Evolutionary conservation across 2,329 filamentous ascomycete species (phyloP).

Genomic region (Atkinsonella texensis): DNA sequence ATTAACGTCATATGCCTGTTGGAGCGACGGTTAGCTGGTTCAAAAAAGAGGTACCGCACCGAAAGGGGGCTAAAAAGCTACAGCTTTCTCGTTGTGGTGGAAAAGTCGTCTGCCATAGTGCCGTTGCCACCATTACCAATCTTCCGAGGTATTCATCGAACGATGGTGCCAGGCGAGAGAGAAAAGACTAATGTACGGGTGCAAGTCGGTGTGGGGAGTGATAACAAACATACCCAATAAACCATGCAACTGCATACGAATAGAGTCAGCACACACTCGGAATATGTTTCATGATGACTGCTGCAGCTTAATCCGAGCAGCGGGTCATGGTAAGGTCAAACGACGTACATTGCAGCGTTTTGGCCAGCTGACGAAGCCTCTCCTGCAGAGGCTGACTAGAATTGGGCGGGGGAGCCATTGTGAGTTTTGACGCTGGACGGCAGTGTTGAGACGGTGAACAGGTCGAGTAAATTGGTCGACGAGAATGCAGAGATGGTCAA

Average conservation of each 20-base stretch:
- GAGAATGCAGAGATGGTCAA: background rate
- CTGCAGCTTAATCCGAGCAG: background rate
- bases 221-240: slow-evolving; percentile 55
- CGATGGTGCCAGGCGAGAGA: background rate
- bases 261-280: slow-evolving; percentile 20
- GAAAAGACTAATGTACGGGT: background rate
- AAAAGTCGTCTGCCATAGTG: too few relatives aligned
- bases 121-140: too few relatives aligned
- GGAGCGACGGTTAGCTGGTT: slow-evolving; percentile 9
- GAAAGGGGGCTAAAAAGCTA: too few relatives aligned
- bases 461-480: background rate
- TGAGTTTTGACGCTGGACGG: background rate
- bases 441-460: background rate
- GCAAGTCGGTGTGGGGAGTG: slow-evolving; percentile 7
- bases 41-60: too few relatives aligned
- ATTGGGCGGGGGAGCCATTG: slow-evolving; percentile 53
- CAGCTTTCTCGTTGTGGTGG: too few relatives aligned
- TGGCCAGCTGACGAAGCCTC: slow-evolving; percentile 64
- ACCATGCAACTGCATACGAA: slow-evolving; percentile 56
- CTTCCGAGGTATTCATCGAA: background rate
- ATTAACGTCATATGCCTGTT: slow-evolving; percentile 76
- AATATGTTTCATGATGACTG: background rate
- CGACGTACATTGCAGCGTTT: slow-evolving; percentile 82
- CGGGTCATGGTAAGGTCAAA: background rate
- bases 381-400: slow-evolving; percentile 58